Conservation (phyloP, 2,329 filamentous ascomycete genomes). For the Phaeosphaeriaceae sp. region DNA sequence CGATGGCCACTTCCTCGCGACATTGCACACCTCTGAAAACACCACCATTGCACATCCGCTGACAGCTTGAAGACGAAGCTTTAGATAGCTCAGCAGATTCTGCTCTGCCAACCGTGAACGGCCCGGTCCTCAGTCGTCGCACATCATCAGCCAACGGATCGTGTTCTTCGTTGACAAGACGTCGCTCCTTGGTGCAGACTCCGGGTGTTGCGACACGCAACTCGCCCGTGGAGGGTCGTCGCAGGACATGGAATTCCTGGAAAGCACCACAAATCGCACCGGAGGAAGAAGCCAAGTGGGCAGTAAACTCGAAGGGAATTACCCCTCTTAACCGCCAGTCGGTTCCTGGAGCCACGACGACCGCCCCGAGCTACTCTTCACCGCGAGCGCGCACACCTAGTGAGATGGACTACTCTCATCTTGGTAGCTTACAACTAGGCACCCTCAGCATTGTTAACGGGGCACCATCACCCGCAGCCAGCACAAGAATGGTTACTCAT, state of each 20-base stretch:
- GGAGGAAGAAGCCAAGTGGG: slow-evolving; percentile 43
- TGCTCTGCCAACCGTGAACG: slow-evolving; percentile 7
- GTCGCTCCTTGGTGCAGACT: slow-evolving; percentile 49
- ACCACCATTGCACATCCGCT: slow-evolving; percentile 5
- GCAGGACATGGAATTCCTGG: slow-evolving; percentile 45
- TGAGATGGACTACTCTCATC: slow-evolving; percentile 52
- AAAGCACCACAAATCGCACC: slow-evolving; percentile 30
- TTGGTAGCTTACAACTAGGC: slow-evolving; percentile 52
- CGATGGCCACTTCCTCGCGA: neutral
- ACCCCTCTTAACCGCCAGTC: slow-evolving; percentile 30
- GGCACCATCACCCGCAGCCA: slow-evolving; percentile 53
- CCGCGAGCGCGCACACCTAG: slow-evolving; percentile 49
- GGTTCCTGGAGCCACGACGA: slow-evolving; percentile 29
- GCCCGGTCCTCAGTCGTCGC: slow-evolving; percentile 26
- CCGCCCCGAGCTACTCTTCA: slow-evolving; percentile 25
- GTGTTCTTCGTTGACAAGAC: slow-evolving; percentile 41
- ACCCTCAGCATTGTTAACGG: slow-evolving; percentile 58
- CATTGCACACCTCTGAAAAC: neutral
- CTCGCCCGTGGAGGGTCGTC: slow-evolving; percentile 39
- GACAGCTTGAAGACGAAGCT: slow-evolving; percentile 35
- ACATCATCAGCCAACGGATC: slow-evolving; percentile 31
- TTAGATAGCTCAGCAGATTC: slow-evolving; percentile 28
- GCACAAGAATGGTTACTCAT: slow-evolving; percentile 26
- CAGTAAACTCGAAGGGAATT: slow-evolving; percentile 14
- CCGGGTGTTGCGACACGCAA: slow-evolving; percentile 50